Conservation (phyloP, 441 rosid genomes). For the Flueggea neowawraea region DNA sequence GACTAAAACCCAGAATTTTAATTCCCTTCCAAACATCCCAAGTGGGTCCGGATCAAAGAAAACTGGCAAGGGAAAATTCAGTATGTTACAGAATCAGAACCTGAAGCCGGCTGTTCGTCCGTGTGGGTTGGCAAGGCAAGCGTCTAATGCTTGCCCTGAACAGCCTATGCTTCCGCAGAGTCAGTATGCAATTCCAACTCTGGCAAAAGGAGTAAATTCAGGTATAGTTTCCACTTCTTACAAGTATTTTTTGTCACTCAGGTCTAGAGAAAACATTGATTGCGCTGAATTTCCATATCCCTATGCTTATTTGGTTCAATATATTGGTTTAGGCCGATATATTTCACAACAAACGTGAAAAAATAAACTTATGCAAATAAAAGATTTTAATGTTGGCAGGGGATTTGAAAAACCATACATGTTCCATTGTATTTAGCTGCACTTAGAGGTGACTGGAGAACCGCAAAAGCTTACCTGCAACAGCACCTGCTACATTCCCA, state of each 20-base stretch:
- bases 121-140: neutral
- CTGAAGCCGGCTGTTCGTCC: neutral
- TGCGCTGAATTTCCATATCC: too few species aligned
- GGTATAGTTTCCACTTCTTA: neutral
- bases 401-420: constrained; percentile 2
- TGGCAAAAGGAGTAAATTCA: neutral
- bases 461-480: constrained; percentile 21
- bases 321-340: too few species aligned
- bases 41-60: neutral
- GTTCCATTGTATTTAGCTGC: constrained; percentile 32
- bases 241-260: too few species aligned
- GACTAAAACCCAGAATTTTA: constrained; percentile 1
- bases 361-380: too few species aligned
- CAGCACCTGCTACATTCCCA: constrained; percentile 28
- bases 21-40: neutral
- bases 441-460: constrained; percentile 38
- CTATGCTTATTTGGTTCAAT: too few species aligned
- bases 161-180: neutral
- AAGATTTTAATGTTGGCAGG: too few species aligned
- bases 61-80: too few species aligned
- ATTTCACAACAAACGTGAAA: too few species aligned
- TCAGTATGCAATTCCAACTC: neutral
- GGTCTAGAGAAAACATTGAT: too few species aligned
- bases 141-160: neutral
- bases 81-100: neutral